Evolutionary conservation across 2,329 filamentous ascomycete species (phyloP).

Genomic region (Monilinia fructicola): DNA sequence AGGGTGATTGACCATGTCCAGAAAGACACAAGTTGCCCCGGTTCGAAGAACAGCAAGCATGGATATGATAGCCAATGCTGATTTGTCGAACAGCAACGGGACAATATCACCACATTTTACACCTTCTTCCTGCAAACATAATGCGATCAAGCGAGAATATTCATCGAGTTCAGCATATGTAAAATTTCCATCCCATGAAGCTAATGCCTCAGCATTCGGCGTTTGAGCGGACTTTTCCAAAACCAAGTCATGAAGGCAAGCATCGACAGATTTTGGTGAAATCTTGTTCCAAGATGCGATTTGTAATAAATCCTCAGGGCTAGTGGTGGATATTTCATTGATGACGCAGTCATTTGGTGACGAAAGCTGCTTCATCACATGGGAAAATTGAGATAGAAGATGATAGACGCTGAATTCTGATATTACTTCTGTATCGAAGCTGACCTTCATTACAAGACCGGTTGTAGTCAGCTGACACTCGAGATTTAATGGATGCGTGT

Average conservation of each 20-base stretch:
- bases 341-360: background rate
- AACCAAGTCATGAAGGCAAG: background rate
- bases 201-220: background rate
- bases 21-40: conserved; percentile 21
- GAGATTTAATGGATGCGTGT: background rate
- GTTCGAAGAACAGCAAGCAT: conserved; percentile 36
- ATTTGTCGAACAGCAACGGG: conserved; percentile 32
- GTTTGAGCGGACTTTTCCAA: background rate
- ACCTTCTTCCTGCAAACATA: background rate
- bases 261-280: background rate
- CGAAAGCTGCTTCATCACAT: background rate
- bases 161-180: background rate
- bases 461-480: background rate
- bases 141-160: background rate
- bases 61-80: conserved; percentile 32
- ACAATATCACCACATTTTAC: conserved; percentile 17
- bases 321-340: background rate
- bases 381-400: conserved; percentile 22
- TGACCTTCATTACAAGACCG: conserved; percentile 14
- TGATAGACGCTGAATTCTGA: conserved; percentile 19
- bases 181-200: background rate
- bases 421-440: conserved; percentile 22
- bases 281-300: background rate
- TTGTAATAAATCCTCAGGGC: background rate
- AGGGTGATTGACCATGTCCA: background rate